These are phyloP conservation scores for Pelargonium australe DNA, from an alignment of 441 rosid genomes.

Conservation along the genomic window DNA sequence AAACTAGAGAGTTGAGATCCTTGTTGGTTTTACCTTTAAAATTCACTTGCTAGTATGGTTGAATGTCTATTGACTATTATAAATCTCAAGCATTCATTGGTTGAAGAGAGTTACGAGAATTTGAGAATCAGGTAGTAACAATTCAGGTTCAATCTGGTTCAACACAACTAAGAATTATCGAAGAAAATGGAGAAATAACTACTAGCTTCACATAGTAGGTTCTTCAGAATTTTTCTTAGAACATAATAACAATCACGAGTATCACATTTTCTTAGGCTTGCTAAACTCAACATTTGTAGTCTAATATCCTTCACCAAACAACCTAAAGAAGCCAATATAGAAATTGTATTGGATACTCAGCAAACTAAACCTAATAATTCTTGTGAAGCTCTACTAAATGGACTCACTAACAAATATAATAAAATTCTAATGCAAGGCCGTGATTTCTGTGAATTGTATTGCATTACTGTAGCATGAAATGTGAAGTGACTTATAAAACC, in stretches of 20 bases:
- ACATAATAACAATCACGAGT: not conserved
- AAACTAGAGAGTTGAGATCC: too few relatives aligned
- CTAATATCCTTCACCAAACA: not conserved
- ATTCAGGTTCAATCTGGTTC: too few relatives aligned
- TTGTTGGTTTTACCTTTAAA: too few relatives aligned
- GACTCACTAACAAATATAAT: not conserved
- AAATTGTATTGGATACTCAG: not conserved
- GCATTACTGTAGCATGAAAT: not conserved
- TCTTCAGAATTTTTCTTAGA: too few relatives aligned
- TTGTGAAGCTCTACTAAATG: not conserved
- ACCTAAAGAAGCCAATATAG: not conserved
- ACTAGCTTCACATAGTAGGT: too few relatives aligned
- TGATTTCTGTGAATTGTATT: not conserved
- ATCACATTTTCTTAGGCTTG: not conserved
- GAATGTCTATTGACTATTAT: too few relatives aligned
- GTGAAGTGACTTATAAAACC: not conserved
- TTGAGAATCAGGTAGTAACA: too few relatives aligned
- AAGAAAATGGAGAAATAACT: not conserved
- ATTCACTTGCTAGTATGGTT: too few relatives aligned
- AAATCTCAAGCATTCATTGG: too few relatives aligned
- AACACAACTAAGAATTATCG: too few relatives aligned
- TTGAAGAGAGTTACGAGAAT: too few relatives aligned
- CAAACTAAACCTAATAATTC: not conserved
- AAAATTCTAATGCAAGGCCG: not conserved
- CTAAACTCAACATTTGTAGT: not conserved